These are phyloP conservation scores for Fusarium foetens DNA, from an alignment of 2,329 filamentous ascomycete species.

Conservation along the genomic window DNA sequence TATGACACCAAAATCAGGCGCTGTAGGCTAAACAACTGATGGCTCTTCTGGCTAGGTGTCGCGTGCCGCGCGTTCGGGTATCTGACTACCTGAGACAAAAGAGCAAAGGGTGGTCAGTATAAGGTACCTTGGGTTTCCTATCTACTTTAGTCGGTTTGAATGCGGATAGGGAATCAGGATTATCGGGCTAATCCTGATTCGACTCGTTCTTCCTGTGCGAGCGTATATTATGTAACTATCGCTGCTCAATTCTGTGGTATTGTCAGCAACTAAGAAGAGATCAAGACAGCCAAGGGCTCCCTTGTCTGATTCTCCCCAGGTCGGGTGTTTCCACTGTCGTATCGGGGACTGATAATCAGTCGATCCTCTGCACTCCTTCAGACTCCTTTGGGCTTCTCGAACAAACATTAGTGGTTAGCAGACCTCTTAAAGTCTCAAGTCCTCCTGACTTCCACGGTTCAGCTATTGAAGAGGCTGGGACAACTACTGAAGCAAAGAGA, in stretches of 20 bases:
- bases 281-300: background rate
- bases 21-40: background rate
- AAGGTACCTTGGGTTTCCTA: background rate
- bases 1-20: background rate
- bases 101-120: background rate
- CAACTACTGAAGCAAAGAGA: background rate
- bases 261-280: background rate
- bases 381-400: slow-evolving; percentile 8
- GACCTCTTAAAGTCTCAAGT: background rate
- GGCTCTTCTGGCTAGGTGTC: slow-evolving; percentile 19
- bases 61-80: slow-evolving; percentile 38
- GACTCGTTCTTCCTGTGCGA: background rate
- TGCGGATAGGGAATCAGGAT: background rate
- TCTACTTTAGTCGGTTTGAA: background rate
- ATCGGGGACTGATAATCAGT: slow-evolving; percentile 13
- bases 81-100: slow-evolving; percentile 19
- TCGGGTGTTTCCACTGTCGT: slow-evolving; percentile 27
- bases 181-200: background rate
- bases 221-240: background rate
- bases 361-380: slow-evolving; percentile 18
- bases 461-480: background rate
- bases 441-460: background rate
- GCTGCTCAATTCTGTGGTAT: background rate
- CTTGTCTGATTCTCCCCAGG: background rate
- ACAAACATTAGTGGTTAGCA: background rate